A percentile compares a stretch with the other conserved stretches of the same genome.
phyloP scores from a whole-genome alignment of 352 stramenopile species.

The Phytophthora chlamydospora region DNA sequence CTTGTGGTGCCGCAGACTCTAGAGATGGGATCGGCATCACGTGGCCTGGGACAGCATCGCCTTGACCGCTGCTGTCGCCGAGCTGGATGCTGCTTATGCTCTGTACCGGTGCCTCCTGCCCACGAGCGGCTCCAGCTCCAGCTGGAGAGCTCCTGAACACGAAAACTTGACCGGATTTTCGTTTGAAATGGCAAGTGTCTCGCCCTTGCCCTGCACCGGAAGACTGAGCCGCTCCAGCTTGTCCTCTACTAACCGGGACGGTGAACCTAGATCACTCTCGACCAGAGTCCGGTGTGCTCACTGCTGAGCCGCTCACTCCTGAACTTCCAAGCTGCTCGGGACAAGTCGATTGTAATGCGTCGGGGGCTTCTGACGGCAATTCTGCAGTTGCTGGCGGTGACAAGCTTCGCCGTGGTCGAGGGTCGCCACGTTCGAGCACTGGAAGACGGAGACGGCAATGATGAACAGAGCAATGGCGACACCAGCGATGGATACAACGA shows the following conservation, averaged over 20 bases:
- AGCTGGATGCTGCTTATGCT: conserved; percentile 20
- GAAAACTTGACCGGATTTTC: conserved; percentile 33
- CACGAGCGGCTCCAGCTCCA: conserved; percentile 1
- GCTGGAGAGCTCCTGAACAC: conserved; percentile 8
- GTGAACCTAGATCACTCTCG: background rate
- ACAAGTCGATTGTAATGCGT: conserved; percentile 18
- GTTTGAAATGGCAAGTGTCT: conserved; percentile 4
- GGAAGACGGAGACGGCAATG: conserved; percentile 1
- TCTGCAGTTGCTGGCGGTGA: conserved; percentile 1
- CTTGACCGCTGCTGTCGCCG: background rate
- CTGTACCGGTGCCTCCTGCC: conserved; percentile 1
- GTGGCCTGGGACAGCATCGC: background rate
- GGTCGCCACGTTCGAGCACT: conserved; percentile 10
- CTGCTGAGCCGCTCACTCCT: conserved; percentile 8
- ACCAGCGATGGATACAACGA: conserved; percentile 6
- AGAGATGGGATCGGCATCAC: conserved; percentile 5
- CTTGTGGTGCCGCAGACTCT: conserved; percentile 2
- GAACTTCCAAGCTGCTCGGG: conserved; percentile 13
- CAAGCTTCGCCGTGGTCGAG: conserved; percentile 8
- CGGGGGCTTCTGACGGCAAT: conserved; percentile 1
- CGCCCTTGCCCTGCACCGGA: conserved; percentile 13
- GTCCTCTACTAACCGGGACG: conserved; percentile 10
- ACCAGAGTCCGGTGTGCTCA: background rate
- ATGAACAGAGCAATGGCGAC: conserved; percentile 2
- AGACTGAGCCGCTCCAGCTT: background rate